Evolutionary conservation across 176 grass and related monocot species (phyloP).

Genomic region (Urochloa ruziziensis): DNA sequence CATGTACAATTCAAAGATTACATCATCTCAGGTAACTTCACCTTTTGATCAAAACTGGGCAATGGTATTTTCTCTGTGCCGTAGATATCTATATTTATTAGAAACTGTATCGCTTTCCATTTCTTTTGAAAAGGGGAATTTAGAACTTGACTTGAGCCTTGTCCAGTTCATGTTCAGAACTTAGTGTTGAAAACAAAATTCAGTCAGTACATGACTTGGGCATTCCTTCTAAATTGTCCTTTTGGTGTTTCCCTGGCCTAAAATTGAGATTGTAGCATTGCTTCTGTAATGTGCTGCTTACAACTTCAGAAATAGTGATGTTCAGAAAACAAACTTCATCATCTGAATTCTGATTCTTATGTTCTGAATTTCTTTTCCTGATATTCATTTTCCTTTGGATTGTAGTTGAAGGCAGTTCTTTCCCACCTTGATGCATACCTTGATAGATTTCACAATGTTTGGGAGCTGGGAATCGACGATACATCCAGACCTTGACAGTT

Average conservation of each 20-base stretch:
- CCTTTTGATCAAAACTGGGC: not conserved
- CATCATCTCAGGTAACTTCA: constrained; percentile 54
- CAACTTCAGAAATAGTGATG: not conserved
- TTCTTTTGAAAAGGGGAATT: not conserved
- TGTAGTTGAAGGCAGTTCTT: constrained; percentile 74
- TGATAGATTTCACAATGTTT: constrained; percentile 69
- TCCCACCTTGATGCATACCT: constrained; percentile 70
- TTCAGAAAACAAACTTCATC: constrained; percentile 1
- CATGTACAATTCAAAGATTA: constrained; percentile 90
- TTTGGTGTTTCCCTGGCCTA: not conserved
- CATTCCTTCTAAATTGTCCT: not conserved
- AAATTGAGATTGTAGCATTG: not conserved
- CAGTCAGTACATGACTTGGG: not conserved
- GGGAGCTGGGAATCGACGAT: constrained; percentile 83
- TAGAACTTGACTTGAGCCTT: no score
- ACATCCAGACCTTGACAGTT: constrained; percentile 84
- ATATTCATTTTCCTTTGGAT: constrained; percentile 35
- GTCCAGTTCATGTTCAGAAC: not conserved
- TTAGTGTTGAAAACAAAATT: constrained; percentile 5
- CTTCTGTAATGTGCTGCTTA: not conserved
- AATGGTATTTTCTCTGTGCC: not conserved
- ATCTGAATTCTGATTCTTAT: not conserved
- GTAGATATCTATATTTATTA: not conserved
- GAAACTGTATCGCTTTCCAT: not conserved
- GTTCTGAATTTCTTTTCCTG: constrained; percentile 13